phyloP scores from a whole-genome alignment of 2,329 filamentous ascomycete species.

The Purpureocillium takamizusanense region DNA sequence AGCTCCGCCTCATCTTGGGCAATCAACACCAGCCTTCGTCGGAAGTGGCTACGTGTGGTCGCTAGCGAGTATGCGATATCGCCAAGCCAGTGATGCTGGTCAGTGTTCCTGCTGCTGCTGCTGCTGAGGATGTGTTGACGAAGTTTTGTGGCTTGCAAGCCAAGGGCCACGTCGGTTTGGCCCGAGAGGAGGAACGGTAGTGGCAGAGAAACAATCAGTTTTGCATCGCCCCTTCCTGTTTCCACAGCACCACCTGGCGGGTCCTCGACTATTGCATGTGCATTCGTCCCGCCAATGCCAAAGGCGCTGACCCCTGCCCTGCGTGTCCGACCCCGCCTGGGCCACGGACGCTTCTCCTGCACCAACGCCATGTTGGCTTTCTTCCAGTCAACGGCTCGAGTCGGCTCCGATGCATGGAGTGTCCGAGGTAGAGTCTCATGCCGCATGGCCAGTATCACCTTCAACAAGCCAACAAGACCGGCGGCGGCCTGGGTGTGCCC shows the following conservation, averaged over 20 bases:
- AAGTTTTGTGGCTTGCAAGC: constrained; percentile 7
- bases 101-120: no score
- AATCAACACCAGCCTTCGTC: constrained; percentile 1
- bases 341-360: constrained; percentile 4
- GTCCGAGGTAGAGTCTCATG: constrained; percentile 29
- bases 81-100: constrained; percentile 1
- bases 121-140: constrained; percentile 1
- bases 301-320: constrained; percentile 38
- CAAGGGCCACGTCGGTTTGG: constrained; percentile 3
- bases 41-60: constrained; percentile 5
- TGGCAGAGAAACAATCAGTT: no score
- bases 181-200: constrained; percentile 1
- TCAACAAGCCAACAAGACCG: constrained; percentile 47
- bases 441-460: constrained; percentile 30
- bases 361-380: constrained; percentile 2
- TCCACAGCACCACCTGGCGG: background rate
- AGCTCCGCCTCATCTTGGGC: constrained; percentile 2
- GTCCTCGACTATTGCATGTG: constrained; percentile 28
- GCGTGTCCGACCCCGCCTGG: constrained; percentile 15
- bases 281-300: constrained; percentile 40
- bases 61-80: constrained; percentile 7
- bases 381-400: constrained; percentile 6
- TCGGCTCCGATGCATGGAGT: constrained; percentile 6
- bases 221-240: no score
- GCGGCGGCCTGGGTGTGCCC: constrained; percentile 56